Base-by-base conservation (phyloP, 192 early-diverging fungal genomes). In the Backusella sp. region DNA sequence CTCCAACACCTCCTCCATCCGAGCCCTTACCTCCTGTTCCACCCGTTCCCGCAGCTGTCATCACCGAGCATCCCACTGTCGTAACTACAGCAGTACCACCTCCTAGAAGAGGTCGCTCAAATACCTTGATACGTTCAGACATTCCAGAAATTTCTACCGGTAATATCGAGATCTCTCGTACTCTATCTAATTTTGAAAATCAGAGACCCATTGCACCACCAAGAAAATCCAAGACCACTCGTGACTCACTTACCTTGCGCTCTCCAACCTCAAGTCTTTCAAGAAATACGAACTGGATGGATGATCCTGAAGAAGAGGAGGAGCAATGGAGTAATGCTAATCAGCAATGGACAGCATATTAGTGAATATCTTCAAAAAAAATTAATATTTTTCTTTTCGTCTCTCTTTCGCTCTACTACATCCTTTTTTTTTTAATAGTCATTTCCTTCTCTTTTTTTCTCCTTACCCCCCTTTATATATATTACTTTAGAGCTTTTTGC, bases 231-330 rank as follows among this genome's bases (percentile, higher is more conserved):
- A 23, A 28, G 4, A 28, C 21, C 12, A 28, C 56, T 28, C 56
- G 56, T 28, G 56, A 62, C 26, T 62, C 56, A 62, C 56, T 62
- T 28, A 62, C 56, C 23, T 28, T 62, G 21, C 56, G 56, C 2
- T 62, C 56, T 28, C 56, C 56, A 62, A 62, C 56, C 28, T 62
- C 56, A 62, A 62, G 23, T 4, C 26, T 62, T 23, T 30, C 56
- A 49, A 39, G 46, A 23, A 17, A 41, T n/a, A 76, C 68, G 3
- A 76, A 76, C 11, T 76, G 75, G 75, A 76, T 76, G 75, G 75
- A 76, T 39, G 75, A 76, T 59, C 75, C 75, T 17, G 56, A 62
- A 28, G 75, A 68, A 52, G 41, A 53, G 7, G 62, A 42, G 6
- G 36, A 62, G 4, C 12, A 62, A 62, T 62, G 56, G 56, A 28